These are phyloP conservation scores for Boletus rubescentipes DNA, from an alignment of 768 basidiomycete species.

Conservation along the genomic window DNA sequence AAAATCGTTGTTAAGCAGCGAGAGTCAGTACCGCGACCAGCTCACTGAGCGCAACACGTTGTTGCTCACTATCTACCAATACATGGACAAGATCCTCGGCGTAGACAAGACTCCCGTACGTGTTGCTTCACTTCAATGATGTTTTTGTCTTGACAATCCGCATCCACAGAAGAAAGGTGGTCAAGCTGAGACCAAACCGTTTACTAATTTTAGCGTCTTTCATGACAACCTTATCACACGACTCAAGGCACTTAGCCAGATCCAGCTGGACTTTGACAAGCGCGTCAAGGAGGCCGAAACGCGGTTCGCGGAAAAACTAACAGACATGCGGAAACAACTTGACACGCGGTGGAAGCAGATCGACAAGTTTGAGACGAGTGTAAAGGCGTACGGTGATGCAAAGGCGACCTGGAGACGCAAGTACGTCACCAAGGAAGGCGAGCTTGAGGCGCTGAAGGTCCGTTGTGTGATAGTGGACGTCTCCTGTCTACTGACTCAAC, in stretches of 20 bases:
- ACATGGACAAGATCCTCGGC: constrained; percentile 91
- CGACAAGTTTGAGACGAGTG: constrained; percentile 85
- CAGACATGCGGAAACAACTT: constrained; percentile 80
- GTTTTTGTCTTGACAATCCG: not conserved
- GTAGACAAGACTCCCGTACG: constrained; percentile 82
- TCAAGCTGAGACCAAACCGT: constrained; percentile 84
- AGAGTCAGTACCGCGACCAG: constrained; percentile 87
- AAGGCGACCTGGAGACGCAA: constrained; percentile 84
- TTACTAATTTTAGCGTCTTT: constrained; percentile 92
- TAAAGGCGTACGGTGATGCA: constrained; percentile 80
- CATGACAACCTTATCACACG: constrained; percentile 91
- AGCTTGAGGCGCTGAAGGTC: constrained; percentile 85
- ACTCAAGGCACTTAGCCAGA: constrained; percentile 79
- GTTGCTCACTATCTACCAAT: constrained; percentile 89
- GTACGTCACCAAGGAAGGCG: constrained; percentile 80
- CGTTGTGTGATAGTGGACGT: not conserved
- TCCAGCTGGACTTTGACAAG: constrained; percentile 85
- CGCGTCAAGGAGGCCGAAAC: constrained; percentile 77
- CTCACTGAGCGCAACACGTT: constrained; percentile 91
- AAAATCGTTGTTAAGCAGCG: constrained; percentile 63
- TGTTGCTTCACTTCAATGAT: constrained; percentile 11
- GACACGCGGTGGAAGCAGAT: constrained; percentile 89
- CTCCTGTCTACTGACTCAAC: not conserved
- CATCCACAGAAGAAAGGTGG: constrained; percentile 63
- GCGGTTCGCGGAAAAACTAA: constrained; percentile 69